Evolutionary conservation across 371 early-diverging fungal genomes (phyloP), one percentile per base, ranked within the genome.

Genomic region (Zychaea mexicana): DNA sequence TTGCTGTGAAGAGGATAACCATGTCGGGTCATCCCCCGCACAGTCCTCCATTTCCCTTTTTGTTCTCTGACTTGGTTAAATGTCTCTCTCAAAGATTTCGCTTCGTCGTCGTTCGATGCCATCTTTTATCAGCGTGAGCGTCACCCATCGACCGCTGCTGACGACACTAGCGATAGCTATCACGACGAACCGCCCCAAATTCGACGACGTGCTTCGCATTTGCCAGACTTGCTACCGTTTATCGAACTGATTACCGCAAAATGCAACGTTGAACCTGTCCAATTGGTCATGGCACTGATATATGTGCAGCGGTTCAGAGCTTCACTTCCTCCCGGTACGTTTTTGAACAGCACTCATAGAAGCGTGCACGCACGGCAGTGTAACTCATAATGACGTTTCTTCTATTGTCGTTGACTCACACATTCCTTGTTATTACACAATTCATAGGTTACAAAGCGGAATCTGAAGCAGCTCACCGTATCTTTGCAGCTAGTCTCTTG

Each of bases 401-500:
- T n/a, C n/a, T n/a, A n/a, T n/a, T n/a, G 24, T 17, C 6, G 9
- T 42, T 58, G 38, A 55, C 32, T 22, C 36, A 36, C 46, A 39
- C 24, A 49, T 49, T 65, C 24, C 36, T 45, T 60, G n/a, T 56
- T 64, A 30, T 39, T 31, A 19, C 13, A n/a, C n/a, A n/a, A n/a
- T n/a, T n/a, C n/a, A n/a, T 63, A 75, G 74, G 67, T 6, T 82
- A 77, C 60, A 75, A 74, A 30, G 73, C 82, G 8, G 82, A 82
- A 64, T 62, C 77, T 12, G 77, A 79, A 57, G 79, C 82, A 21
- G 82, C 82, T 15, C 82, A 82, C 66, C 73, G 82, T 60, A 82
- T 82, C 15, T 82, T 82, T 69, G 76, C 76, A 6, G 79, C 82
- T 2, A 79, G 79, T 45, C 32, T 82, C 0, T 63, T 82, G 42